Conservation (phyloP, 2,329 filamentous ascomycete genomes). For the Fusarium ramigenum region DNA sequence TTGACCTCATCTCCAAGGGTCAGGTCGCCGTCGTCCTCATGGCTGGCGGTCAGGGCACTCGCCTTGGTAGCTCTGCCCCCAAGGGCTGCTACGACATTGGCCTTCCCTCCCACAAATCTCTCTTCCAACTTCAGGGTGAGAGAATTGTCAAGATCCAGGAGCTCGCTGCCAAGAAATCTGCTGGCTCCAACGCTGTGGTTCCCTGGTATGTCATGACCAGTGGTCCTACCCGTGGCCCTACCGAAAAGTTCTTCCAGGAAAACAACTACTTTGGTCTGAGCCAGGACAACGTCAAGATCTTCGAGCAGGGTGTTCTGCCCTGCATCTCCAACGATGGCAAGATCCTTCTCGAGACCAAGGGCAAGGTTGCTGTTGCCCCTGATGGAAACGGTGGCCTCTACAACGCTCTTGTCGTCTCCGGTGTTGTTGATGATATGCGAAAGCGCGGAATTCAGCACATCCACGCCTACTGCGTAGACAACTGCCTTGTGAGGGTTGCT, state of each 20-base stretch:
- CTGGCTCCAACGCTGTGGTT: constrained; percentile 67
- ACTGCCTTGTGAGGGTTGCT: constrained; percentile 98
- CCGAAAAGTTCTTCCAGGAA: constrained; percentile 91
- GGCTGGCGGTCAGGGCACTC: constrained; percentile 96
- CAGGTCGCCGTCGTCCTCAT: constrained; percentile 90
- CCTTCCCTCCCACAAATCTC: constrained; percentile 88
- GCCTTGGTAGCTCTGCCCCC: constrained; percentile 91
- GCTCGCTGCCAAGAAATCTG: constrained; percentile 77
- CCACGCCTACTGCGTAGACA: constrained; percentile 98
- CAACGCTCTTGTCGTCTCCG: constrained; percentile 83
- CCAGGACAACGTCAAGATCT: constrained; percentile 87
- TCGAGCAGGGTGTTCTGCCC: constrained; percentile 95
- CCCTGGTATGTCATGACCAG: constrained; percentile 99
- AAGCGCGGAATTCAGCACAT: constrained; percentile 92
- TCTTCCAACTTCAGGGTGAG: constrained; percentile 98
- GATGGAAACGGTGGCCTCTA: constrained; percentile 98
- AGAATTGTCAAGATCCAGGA: constrained; percentile 87
- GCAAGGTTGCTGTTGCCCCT: constrained; percentile 90
- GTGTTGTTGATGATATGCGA: constrained; percentile 87
- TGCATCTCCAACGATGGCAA: constrained; percentile 98
- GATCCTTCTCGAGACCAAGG: constrained; percentile 91
- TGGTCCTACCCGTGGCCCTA: constrained; percentile 89
- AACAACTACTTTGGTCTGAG: constrained; percentile 91
- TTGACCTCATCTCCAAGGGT: constrained; percentile 82
- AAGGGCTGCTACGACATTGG: constrained; percentile 99